Base-by-base conservation (phyloP, 495 filamentous ascomycete genomes). In the Podospora pseudocomata region DNA sequence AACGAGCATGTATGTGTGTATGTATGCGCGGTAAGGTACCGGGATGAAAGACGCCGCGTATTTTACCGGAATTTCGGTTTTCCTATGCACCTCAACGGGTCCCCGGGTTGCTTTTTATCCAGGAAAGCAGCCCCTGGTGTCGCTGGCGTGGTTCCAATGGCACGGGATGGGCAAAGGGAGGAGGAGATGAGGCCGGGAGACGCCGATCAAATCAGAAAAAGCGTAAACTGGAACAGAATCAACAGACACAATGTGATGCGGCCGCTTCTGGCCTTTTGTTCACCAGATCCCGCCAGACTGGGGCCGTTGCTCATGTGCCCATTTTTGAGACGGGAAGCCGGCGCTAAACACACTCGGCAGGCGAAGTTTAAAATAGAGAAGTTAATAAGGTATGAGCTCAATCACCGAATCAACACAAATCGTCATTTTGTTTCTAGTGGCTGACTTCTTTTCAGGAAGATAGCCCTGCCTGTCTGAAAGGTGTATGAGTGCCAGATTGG, bases 301-400 rank as follows among this genome's bases (percentile, higher is more conserved):
- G 68, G 72, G 65, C 66, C 39, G 57, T 58, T 70, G 71, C 68
- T 75, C 73, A 75, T 71, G 70, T 69, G 71, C 67, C 67, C 68
- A 65, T 75, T 75, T 69, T 63, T 23, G 55, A 66, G 54, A 68
- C 63, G 26, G 65, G 68, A 67, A 70, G 64, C 60, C 63, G 64
- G 70, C 71, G 73, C 73, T 75, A 75, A 70, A 63, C 7, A 23
- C 44, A 69, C 69, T 67, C 70, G 65, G 69, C 68, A 71, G 64
- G 61, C 65, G 67, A 72, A 70, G 67, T 67, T 69, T 55, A 68
- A 49, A 49, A 49, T 23, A 23, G 23, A 23, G 23, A 23, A 23
- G 23, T 23, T 23, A 23, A 23, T 49, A 49, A 49, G 15, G 2
- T 49, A 49, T 49, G 39, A 49, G 39, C 39, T 49, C 13, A 49